Percentiles rank a stretch among this genome's conserved stretches.
phyloP scores from a whole-genome alignment of 768 basidiomycete species.

The Leccinellum rugosiceps region DNA sequence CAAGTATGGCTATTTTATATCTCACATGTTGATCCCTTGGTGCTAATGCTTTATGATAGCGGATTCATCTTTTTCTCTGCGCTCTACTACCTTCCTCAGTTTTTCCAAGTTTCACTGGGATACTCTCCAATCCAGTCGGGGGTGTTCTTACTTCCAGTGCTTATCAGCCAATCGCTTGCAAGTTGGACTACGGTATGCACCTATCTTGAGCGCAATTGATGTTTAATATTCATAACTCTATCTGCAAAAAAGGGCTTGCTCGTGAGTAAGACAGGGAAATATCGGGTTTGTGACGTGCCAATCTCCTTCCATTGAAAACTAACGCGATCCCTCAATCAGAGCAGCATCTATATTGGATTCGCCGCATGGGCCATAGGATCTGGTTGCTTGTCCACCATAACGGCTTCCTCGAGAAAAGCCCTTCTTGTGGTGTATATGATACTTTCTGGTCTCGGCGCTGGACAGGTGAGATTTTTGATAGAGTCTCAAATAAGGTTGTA shows the following conservation, averaged over 20 bases:
- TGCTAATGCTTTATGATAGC: conserved; percentile 27
- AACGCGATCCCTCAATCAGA: background rate
- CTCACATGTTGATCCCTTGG: background rate
- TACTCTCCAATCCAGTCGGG: conserved; percentile 62
- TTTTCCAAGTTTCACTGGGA: conserved; percentile 70
- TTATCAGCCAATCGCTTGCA: conserved; percentile 59
- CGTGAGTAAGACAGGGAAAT: conserved; percentile 62
- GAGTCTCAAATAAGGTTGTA: background rate
- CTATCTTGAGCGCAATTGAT: background rate
- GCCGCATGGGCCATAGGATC: conserved; percentile 66
- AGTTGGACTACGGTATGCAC: conserved; percentile 51
- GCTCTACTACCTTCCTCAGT: conserved; percentile 71
- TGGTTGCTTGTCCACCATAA: conserved; percentile 67
- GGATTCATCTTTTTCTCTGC: conserved; percentile 63
- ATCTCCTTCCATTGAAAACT: background rate
- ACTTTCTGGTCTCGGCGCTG: conserved; percentile 58
- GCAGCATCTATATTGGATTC: conserved; percentile 55
- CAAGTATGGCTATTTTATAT: conserved; percentile 38
- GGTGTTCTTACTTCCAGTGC: conserved; percentile 65
- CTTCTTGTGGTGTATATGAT: conserved; percentile 60
- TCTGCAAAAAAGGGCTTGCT: conserved; percentile 47
- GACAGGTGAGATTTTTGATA: conserved; percentile 40
- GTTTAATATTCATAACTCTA: background rate
- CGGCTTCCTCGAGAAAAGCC: conserved; percentile 42
- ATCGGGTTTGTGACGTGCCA: conserved; percentile 38